Conservation (phyloP, 164 flowering plant genomes). For the Annona squamosa region DNA sequence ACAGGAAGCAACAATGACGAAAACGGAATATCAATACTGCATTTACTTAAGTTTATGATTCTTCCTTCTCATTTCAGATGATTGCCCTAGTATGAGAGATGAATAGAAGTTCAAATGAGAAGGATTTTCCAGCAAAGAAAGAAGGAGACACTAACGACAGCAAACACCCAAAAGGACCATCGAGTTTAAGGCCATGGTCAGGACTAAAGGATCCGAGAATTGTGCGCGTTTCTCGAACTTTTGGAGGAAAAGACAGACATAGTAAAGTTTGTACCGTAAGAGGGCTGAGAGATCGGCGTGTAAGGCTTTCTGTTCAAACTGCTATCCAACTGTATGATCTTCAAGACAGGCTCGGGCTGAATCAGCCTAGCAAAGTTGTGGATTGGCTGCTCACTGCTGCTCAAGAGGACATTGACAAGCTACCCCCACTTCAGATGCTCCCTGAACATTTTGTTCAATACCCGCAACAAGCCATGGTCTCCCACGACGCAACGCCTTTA, state of each 20-base stretch:
- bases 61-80: slow-evolving; percentile 4
- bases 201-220: slow-evolving; percentile 63
- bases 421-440: slow-evolving; percentile 66
- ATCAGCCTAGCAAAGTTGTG: slow-evolving; percentile 82
- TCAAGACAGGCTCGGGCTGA: slow-evolving; percentile 75
- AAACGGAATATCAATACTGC: neutral
- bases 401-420: slow-evolving; percentile 59
- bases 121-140: slow-evolving; percentile 25
- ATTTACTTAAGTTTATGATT: neutral
- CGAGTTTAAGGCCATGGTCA: slow-evolving; percentile 46
- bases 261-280: slow-evolving; percentile 79
- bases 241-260: slow-evolving; percentile 85
- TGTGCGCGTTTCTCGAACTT: slow-evolving; percentile 65
- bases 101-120: slow-evolving; percentile 27
- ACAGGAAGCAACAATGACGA: neutral
- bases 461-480: slow-evolving; percentile 23
- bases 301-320: slow-evolving; percentile 80
- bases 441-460: slow-evolving; percentile 28
- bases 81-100: slow-evolving; percentile 14
- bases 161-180: slow-evolving; percentile 26
- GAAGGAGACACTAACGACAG: slow-evolving; percentile 24
- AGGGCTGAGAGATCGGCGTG: slow-evolving; percentile 77
- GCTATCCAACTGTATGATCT: slow-evolving; percentile 87
- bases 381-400: slow-evolving; percentile 79
- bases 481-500: slow-evolving; percentile 18